Evolutionary conservation across 164 flowering plant genomes (phyloP), one percentile per base, ranked within the genome.

Genomic region (Nymphaea colorata): DNA sequence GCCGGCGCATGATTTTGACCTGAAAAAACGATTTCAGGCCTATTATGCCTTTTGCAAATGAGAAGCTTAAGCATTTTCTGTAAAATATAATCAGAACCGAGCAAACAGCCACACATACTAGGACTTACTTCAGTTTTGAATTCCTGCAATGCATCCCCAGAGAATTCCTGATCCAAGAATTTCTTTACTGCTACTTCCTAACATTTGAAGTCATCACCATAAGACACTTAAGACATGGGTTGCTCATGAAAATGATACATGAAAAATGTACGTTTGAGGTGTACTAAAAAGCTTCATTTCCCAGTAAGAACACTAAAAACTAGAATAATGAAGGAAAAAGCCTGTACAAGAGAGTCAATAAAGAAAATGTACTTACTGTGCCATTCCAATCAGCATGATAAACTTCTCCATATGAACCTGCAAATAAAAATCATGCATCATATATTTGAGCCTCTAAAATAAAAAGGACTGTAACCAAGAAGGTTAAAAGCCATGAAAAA

Each of bases 181-280:
- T 94, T 94, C 79, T 94, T 94, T 66, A 94, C 97, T 69, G 97
- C 98, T 68, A 94, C 98, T 77, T 94, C 97, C 98, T 94, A 82
- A 59, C 42, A 63, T 66, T 67, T 43, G 71, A 69, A 64, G 14
- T 16, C 11, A 45, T 11, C 51, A 66, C 55, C 67, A 66, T 6
- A 14, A 55, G n/a, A 10, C n/a, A 64, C 36, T 25, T 25, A 25
- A 25, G 36, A 25, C 36, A 25, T 25, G 1, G 36, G 36, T 25
- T 25, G 36, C 36, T 25, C 36, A 25, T 25, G 36, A 25, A 25
- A 25, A 25, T 25, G 36, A 25, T 25, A 25, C 36, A 25, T 25
- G 1, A 25, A 25, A 25, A 25, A 25, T 25, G 36, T 25, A 25
- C 1, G 36, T 25, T 25, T 25, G 36, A 25, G 36, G 36, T 25